Evolutionary conservation across 345 rosid species (phyloP).

Genomic region (Kernera saxatilis): DNA sequence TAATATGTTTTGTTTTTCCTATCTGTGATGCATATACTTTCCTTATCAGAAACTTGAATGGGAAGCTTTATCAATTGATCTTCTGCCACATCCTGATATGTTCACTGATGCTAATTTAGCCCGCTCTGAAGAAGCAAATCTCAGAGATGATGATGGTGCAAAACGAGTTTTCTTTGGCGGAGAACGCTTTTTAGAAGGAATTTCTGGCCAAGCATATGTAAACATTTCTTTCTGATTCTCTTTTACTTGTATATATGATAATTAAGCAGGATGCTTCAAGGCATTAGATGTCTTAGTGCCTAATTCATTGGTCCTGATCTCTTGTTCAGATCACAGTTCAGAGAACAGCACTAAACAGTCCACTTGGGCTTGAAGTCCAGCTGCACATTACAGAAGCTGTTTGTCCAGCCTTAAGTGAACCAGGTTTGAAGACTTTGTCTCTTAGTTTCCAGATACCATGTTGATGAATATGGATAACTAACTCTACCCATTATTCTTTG

Average conservation of each 20-base stretch:
- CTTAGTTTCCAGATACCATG: constrained; percentile 4
- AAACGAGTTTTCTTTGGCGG: constrained; percentile 99
- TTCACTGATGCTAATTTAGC: constrained; percentile 86
- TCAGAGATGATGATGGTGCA: constrained; percentile 97
- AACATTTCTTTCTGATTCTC: constrained; percentile 23
- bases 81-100: constrained; percentile 99
- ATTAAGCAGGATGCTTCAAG: neutral
- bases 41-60: constrained; percentile 89
- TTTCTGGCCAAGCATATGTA: constrained; percentile 96
- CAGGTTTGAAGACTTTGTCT: constrained; percentile 46
- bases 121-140: constrained; percentile 52
- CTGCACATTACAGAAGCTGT: constrained; percentile 91
- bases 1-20: constrained; percentile 10
- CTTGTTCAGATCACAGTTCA: constrained; percentile 79
- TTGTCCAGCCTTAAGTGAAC: constrained; percentile 98
- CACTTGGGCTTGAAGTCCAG: constrained; percentile 98
- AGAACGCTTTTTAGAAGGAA: constrained; percentile 94
- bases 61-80: constrained; percentile 96
- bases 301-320: constrained; percentile 21
- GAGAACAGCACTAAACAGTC: constrained; percentile 85
- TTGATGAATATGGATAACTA: constrained; percentile 8
- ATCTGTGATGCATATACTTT: constrained; percentile 35
- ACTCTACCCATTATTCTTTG: constrained; percentile 20
- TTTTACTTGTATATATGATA: neutral
- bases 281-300: constrained; percentile 1